Evolutionary conservation across 2,329 filamentous ascomycete species (phyloP), one percentile per base, ranked within the genome.

Genomic region (Ophiocordyceps unilateralis): DNA sequence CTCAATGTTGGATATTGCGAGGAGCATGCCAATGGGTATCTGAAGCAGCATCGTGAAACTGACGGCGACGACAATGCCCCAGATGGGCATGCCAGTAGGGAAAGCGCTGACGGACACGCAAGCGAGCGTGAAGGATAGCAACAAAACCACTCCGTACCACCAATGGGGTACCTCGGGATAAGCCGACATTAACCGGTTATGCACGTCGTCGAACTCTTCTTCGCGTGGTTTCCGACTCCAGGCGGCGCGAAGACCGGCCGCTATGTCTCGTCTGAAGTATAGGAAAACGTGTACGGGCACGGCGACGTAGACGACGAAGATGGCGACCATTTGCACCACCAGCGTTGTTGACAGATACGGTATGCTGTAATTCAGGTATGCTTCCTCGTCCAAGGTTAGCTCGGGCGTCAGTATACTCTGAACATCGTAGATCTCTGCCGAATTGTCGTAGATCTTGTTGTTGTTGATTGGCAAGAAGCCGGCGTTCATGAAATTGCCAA

Each of bases 371-470:
- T 56, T 54, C 30, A 63, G 57, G 50, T 77, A 78, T 1, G 68
- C 68, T 2, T 62, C 61, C 20, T 67, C 51, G 46, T 77, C 63
- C 15, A 78, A 64, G 0, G 64, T 69, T 43, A 66, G 61, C 28
- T 67, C 58, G 1, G 58, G 46, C 19, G 64, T 66, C 6, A 78
- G 62, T 20, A 78, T 72, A 2, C 64, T 63, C 11, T 57, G 60
- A 14, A 74, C 66, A 20, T 73, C 65, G 50, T 77, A 78, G 1
- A 55, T 40, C 1, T 52, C 51, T 11, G 69, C 72, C 0, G 66
- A 72, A 45, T 78, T 78, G 55, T 78, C 73, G 46, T 70, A 78
- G 0, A 67, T 67, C 39, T 66, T 61, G 20, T 70, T 68, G 11
- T 66, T 67, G 26, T 72, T 67, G 44, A 78, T 63, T 0, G 74